phyloP scores from a whole-genome alignment of 371 early-diverging fungal genomes.

The Synchytrium microbalum region DNA sequence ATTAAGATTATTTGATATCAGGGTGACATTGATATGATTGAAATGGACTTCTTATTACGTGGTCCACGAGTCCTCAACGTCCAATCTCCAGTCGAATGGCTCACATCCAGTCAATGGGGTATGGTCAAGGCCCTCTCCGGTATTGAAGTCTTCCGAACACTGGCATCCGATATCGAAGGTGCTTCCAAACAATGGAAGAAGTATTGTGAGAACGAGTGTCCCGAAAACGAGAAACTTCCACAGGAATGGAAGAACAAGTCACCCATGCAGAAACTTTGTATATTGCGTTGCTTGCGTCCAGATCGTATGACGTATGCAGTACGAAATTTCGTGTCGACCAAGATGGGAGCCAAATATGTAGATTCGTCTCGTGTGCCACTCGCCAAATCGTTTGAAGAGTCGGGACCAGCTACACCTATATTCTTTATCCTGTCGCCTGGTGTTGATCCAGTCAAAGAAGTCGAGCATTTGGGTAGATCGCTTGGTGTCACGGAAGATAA shows the following conservation, averaged over 20 bases:
- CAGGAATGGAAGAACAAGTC: conserved; percentile 61
- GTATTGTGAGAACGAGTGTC: conserved; percentile 53
- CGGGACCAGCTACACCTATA: conserved; percentile 45
- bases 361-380: conserved; percentile 46
- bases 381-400: conserved; percentile 41
- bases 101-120: conserved; percentile 36
- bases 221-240: conserved; percentile 56
- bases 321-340: conserved; percentile 40
- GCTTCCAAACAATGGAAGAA: conserved; percentile 56
- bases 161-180: conserved; percentile 53
- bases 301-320: conserved; percentile 58
- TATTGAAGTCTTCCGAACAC: conserved; percentile 42
- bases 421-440: conserved; percentile 60
- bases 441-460: conserved; percentile 61
- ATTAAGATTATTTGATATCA: not conserved
- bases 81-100: conserved; percentile 49
- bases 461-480: conserved; percentile 44
- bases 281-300: conserved; percentile 49
- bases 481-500: conserved; percentile 45
- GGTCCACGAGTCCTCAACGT: conserved; percentile 37
- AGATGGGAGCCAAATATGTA: conserved; percentile 51
- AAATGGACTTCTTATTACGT: conserved; percentile 51
- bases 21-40: conserved; percentile 41
- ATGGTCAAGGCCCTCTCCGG: conserved; percentile 51
- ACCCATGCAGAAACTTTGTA: conserved; percentile 50